These are phyloP conservation scores for Eucalyptus cloeziana DNA, from an alignment of 345 rosid genomes.

Conservation along the genomic window DNA sequence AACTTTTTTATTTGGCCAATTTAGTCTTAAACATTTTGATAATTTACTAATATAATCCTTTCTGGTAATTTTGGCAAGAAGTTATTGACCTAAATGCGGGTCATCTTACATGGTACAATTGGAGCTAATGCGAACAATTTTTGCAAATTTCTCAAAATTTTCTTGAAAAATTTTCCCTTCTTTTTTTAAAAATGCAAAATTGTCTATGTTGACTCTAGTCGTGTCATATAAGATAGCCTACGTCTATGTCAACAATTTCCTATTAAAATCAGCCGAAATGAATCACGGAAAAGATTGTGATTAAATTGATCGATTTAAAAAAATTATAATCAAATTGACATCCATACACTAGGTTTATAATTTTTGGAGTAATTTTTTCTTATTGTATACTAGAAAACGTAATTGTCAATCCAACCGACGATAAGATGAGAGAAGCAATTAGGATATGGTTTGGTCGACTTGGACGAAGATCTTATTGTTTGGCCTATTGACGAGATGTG, in stretches of 20 bases:
- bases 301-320: background rate
- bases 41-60: background rate
- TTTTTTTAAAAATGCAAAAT: background rate
- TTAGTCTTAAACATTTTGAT: background rate
- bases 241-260: background rate
- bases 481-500: background rate
- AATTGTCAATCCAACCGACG: background rate
- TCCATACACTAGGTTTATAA: background rate
- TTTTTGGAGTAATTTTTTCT: background rate
- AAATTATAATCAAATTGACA: background rate
- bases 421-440: background rate
- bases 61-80: fast-evolving
- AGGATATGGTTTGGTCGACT: background rate
- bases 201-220: background rate
- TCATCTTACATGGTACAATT: background rate
- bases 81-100: fast-evolving
- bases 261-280: background rate
- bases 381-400: background rate
- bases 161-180: background rate
- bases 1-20: background rate
- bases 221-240: background rate
- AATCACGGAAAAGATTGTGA: background rate
- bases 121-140: fast-evolving
- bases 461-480: background rate
- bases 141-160: background rate